These are phyloP conservation scores for Fraxinus baroniana DNA, from an alignment of 305 asterid species.

Conservation along the genomic window DNA sequence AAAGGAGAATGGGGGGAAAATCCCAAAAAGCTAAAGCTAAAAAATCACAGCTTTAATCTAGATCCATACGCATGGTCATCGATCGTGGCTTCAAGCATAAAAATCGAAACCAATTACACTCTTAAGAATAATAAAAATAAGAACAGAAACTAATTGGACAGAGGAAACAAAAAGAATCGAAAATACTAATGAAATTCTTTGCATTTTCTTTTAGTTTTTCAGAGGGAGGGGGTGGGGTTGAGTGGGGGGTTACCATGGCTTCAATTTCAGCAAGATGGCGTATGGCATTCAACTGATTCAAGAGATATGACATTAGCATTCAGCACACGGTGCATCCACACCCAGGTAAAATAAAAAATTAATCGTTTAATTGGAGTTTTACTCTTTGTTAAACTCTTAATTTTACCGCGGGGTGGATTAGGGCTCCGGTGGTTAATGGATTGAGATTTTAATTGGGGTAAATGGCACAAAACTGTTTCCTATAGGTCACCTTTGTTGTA, in stretches of 20 bases:
- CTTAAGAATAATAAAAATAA: background rate
- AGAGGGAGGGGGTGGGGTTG: background rate
- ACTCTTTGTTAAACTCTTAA: background rate
- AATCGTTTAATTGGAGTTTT: background rate
- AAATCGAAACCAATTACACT: background rate
- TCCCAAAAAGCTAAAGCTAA: background rate
- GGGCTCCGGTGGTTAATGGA: background rate
- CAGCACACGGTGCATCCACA: conserved; percentile 11
- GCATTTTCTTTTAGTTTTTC: background rate
- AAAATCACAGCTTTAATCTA: background rate
- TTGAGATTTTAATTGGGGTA: background rate
- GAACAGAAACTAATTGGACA: background rate
- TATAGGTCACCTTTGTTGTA: background rate
- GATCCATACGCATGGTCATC: conserved; percentile 16
- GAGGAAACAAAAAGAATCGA: background rate
- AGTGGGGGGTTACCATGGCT: conserved; percentile 46
- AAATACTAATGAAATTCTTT: background rate
- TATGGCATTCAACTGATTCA: conserved; percentile 28
- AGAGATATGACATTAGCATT: conserved; percentile 48
- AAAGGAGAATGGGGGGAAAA: background rate
- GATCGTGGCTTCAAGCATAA: conserved; percentile 6
- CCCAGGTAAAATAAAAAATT: conserved; percentile 9
- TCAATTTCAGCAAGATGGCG: conserved; percentile 50
- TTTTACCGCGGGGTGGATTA: conserved; percentile 9
- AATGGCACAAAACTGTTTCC: background rate